Evolutionary conservation across 495 filamentous ascomycete genomes (phyloP), one percentile per base, ranked within the genome.

Genomic region (Neurospora sp.): DNA sequence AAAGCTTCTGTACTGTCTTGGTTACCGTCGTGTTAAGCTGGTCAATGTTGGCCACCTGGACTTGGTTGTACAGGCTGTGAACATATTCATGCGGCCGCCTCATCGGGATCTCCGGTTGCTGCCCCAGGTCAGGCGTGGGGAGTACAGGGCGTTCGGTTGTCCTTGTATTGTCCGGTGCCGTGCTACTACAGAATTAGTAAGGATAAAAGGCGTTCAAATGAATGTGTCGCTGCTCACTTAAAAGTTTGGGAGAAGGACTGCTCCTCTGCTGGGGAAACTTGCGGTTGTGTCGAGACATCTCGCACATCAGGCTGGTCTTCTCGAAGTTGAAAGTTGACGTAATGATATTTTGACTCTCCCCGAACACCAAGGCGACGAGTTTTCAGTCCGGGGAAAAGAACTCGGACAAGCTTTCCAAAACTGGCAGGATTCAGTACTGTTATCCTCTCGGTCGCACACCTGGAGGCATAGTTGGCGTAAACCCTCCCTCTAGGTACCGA

Each of bases 291-390:
- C 20, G 78, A 76, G 0, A 76, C 48, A 18, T 84, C 83, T n/a
- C 79, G 78, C 6, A 83, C 72, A 7, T 87, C 86, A n/a, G 83
- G 83, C 73, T 86, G 83, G 69, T 91, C 90, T 39, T 92, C 89
- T 27, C 84, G 86, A 40, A 97, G 85, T 3, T 88, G 89, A 79
- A 97, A 90, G 79, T 95, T 93, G 62, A 96, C 93, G 78, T 99
- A 99, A 78, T 99, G 96, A 81, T 99, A 99, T 81, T 99, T 99
- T 6, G 96, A 98, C 82, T 98, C 94, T 54, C 96, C 96, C 27
- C 96, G 90, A 48, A 98, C 94, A 62, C 96, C 96, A 14, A 99
- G 86, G 70, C 96, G 87, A 46, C 96, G 88, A 12, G 96, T 98
- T 79, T 96, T 94, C 20, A 99, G 89, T 62, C 93, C 94, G 2